These are phyloP conservation scores for Fusarium sp. DNA, from an alignment of 2,329 filamentous ascomycete species.

Conservation along the genomic window DNA sequence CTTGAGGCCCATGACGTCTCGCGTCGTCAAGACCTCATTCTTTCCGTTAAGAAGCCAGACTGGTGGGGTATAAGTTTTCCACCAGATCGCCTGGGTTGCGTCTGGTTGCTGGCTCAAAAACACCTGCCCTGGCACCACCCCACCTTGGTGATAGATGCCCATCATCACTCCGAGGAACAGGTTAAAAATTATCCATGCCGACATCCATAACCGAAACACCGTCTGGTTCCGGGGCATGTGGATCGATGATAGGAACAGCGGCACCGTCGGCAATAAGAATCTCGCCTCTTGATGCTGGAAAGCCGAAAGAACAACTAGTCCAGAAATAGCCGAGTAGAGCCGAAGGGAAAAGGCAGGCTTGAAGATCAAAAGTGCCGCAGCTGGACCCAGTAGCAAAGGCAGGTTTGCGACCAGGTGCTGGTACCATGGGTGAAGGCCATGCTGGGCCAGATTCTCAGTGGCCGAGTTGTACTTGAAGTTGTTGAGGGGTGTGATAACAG, in stretches of 20 bases:
- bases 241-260: slow-evolving; percentile 80
- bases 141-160: slow-evolving; percentile 86
- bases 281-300: slow-evolving; percentile 86
- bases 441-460: slow-evolving; percentile 76
- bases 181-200: slow-evolving; percentile 78
- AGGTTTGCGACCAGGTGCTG: slow-evolving; percentile 80
- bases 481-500: slow-evolving; percentile 82
- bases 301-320: slow-evolving; percentile 75
- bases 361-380: slow-evolving; percentile 70
- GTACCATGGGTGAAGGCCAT: slow-evolving; percentile 83
- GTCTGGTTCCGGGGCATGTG: slow-evolving; percentile 69
- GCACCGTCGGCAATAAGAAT: slow-evolving; percentile 80
- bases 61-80: slow-evolving; percentile 87
- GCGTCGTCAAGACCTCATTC: slow-evolving; percentile 76
- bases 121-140: slow-evolving; percentile 80
- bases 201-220: slow-evolving; percentile 66
- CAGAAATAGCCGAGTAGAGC: slow-evolving; percentile 80
- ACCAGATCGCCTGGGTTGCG: slow-evolving; percentile 80
- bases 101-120: slow-evolving; percentile 78
- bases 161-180: slow-evolving; percentile 75
- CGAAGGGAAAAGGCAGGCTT: slow-evolving; percentile 69
- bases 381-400: slow-evolving; percentile 77
- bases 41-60: slow-evolving; percentile 84
- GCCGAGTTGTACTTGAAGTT: slow-evolving; percentile 82
- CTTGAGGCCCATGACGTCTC: slow-evolving; percentile 79